Conservation (phyloP, 352 stramenopile species). For the Phytophthora citricola region DNA sequence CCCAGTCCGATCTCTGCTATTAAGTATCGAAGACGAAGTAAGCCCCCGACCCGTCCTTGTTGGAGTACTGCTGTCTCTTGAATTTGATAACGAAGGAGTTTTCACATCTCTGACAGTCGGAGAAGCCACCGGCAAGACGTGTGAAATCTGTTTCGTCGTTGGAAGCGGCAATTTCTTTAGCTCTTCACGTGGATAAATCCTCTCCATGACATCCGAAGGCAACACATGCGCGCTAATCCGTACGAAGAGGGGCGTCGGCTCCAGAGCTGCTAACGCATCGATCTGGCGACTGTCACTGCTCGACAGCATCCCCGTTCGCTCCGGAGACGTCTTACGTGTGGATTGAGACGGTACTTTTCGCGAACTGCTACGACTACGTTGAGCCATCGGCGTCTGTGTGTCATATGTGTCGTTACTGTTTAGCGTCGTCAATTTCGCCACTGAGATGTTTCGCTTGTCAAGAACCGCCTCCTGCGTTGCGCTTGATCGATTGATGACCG, state of each 20-base stretch:
- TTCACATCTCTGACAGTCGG: slow-evolving; percentile 21
- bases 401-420: slow-evolving; percentile 8
- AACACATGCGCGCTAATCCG: slow-evolving; percentile 69
- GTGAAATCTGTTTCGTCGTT: slow-evolving; percentile 25
- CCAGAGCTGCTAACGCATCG: slow-evolving; percentile 17
- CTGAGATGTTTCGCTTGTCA: slow-evolving; percentile 31
- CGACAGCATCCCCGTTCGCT: slow-evolving; percentile 12
- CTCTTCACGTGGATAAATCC: slow-evolving; percentile 46
- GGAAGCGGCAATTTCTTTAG: slow-evolving; percentile 47
- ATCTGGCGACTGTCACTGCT: slow-evolving; percentile 31
- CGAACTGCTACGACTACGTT: slow-evolving; percentile 24
- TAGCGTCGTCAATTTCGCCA: slow-evolving; percentile 6
- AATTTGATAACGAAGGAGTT: slow-evolving; percentile 10
- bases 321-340: slow-evolving; percentile 24
- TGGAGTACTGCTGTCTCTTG: slow-evolving; percentile 22
- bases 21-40: slow-evolving; percentile 5
- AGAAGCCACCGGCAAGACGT: slow-evolving; percentile 5
- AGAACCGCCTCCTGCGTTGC: slow-evolving; percentile 61
- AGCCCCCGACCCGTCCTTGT: slow-evolving; percentile 12
- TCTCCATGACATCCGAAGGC: slow-evolving; percentile 55
- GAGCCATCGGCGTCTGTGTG: slow-evolving; percentile 11
- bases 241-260: slow-evolving; percentile 47
- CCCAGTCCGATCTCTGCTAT: slow-evolving; percentile 10
- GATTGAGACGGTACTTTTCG: slow-evolving; percentile 21
- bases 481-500: slow-evolving; percentile 67